Percentiles rank a stretch among this genome's conserved stretches.
phyloP scores from a whole-genome alignment of 169 alveolate genomes.

The Cryptosporidium felis region DNA sequence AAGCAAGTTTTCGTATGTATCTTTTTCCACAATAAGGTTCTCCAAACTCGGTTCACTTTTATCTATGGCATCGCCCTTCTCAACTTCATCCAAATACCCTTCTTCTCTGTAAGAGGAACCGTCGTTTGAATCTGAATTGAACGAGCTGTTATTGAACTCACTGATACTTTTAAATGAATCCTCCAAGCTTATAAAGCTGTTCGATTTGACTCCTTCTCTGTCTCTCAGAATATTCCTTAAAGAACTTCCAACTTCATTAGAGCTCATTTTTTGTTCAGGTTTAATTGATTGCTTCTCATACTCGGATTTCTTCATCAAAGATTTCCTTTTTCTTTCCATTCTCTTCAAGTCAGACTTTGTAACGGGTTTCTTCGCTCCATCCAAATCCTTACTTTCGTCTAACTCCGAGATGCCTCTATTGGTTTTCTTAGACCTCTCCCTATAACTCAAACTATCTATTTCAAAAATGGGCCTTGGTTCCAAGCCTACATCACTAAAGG shows the following conservation, averaged over 20 bases:
- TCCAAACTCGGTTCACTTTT: not conserved
- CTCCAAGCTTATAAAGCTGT: conserved; percentile 31
- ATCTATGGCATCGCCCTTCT: not conserved
- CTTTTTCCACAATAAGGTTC: not conserved
- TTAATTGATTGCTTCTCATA: not conserved
- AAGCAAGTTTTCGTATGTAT: conserved; percentile 22
- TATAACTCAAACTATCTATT: conserved; percentile 14
- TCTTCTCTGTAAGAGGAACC: not conserved
- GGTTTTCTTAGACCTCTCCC: not conserved
- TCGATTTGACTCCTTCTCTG: not conserved
- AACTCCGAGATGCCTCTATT: not conserved
- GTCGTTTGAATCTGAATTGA: not conserved
- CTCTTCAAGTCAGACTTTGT: not conserved
- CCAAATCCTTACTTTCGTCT: not conserved
- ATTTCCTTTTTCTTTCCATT: not conserved
- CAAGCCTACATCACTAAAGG: conserved; percentile 36
- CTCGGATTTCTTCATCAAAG: not conserved
- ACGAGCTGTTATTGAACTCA: conserved; percentile 19
- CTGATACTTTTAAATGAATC: conserved; percentile 51
- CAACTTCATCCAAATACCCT: not conserved
- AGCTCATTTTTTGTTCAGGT: not conserved
- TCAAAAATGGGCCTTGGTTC: conserved; percentile 51
- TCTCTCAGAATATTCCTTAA: not conserved
- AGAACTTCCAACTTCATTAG: not conserved
- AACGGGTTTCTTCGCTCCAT: not conserved